Conservation (phyloP, 345 rosid species). For the Diplotaxis tenuifolia region DNA sequence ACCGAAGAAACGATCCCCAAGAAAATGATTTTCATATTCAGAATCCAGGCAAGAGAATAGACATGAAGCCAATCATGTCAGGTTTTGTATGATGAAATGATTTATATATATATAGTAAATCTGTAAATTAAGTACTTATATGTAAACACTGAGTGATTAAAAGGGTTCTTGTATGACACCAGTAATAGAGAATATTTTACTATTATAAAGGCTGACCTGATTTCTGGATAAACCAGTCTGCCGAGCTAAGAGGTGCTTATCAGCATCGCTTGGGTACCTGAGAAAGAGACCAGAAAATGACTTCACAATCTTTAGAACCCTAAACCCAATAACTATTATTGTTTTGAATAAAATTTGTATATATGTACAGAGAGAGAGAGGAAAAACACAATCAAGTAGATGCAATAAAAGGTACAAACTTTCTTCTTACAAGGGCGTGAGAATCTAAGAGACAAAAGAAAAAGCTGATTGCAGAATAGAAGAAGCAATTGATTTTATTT, state of each 20-base stretch:
- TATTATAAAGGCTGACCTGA: conserved; percentile 59
- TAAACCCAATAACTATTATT: conserved; percentile 19
- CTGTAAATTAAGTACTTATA: not conserved
- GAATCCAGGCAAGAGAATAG: conserved; percentile 28
- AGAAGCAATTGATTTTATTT: conserved; percentile 17
- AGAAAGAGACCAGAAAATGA: conserved; percentile 83
- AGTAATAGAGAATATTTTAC: not conserved
- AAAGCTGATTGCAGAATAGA: conserved; percentile 36
- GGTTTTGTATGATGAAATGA: conserved; percentile 33
- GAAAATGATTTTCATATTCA: conserved; percentile 18
- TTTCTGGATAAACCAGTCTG: conserved; percentile 99
- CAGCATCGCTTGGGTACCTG: conserved; percentile 99
- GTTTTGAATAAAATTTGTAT: not conserved
- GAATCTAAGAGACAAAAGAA: conserved; percentile 59
- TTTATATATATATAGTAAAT: conserved; percentile 17
- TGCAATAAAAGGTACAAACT: conserved; percentile 35
- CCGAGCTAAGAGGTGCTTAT: conserved; percentile 96
- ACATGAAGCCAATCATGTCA: conserved; percentile 28
- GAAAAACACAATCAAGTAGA: conserved; percentile 41
- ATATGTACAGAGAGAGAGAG: not conserved
- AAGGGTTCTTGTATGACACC: conserved; percentile 17
- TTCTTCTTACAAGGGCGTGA: conserved; percentile 63
- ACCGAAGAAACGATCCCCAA: conserved; percentile 28
- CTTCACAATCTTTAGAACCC: conserved; percentile 46
- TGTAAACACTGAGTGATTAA: conserved; percentile 3